These are phyloP conservation scores for Lactifluus hygrophoroides DNA, from an alignment of 768 basidiomycete species.

Conservation along the genomic window DNA sequence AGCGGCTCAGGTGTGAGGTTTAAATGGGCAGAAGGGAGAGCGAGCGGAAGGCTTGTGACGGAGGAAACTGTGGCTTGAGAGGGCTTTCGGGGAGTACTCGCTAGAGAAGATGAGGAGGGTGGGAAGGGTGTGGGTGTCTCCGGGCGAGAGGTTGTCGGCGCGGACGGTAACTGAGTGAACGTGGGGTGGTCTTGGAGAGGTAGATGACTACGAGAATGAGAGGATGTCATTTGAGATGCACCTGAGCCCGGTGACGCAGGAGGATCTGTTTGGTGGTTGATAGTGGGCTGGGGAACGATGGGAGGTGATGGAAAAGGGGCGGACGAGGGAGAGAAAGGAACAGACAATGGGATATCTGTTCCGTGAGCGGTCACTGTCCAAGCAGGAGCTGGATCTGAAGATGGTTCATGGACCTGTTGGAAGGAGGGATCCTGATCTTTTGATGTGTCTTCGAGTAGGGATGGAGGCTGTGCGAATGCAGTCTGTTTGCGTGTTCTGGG, in stretches of 20 bases:
- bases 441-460: background rate
- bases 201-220: background rate
- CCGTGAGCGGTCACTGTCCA: background rate
- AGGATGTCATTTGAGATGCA: background rate
- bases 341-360: background rate
- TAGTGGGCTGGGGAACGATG: background rate
- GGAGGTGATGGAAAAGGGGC: background rate
- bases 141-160: background rate
- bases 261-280: background rate
- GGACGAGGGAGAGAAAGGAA: background rate
- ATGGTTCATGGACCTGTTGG: background rate
- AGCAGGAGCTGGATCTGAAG: background rate
- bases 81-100: background rate
- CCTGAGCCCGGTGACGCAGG: background rate
- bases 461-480: background rate
- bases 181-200: background rate
- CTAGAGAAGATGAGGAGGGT: background rate
- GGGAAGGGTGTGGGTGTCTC: background rate
- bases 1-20: conserved; percentile 13
- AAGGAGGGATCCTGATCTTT: background rate
- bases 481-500: conserved; percentile 11
- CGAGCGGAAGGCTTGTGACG: background rate
- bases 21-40: conserved; percentile 5
- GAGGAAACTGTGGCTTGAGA: conserved; percentile 4
- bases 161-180: background rate